Evolutionary conservation across 1,284 basidiomycete genomes (phyloP).

Genomic region (Phaffia rhodozyma): DNA sequence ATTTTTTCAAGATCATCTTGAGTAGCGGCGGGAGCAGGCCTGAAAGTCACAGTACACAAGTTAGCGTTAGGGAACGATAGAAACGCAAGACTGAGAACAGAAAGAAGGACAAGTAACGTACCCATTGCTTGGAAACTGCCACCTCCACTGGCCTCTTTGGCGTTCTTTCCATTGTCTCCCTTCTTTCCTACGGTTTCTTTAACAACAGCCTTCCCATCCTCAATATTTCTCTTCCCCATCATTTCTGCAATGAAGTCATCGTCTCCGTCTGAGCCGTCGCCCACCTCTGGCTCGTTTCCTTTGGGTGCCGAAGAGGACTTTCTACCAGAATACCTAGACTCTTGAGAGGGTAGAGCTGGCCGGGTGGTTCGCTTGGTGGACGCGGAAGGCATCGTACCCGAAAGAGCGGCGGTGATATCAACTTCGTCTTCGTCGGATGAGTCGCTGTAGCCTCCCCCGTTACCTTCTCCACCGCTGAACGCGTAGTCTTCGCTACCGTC

Average conservation of each 20-base stretch:
- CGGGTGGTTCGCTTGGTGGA: constrained; percentile 10
- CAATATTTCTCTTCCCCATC: constrained; percentile 84
- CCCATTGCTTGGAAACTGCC: constrained; percentile 17
- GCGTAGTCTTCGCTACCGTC: constrained; percentile 42
- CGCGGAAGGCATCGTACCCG: neutral
- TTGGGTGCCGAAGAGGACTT: constrained; percentile 2
- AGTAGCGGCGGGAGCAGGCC: constrained; percentile 74
- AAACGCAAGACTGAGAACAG: neutral
- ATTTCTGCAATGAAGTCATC: constrained; percentile 39
- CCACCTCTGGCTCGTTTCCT: constrained; percentile 27
- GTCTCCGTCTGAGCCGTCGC: constrained; percentile 27
- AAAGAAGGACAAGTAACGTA: neutral
- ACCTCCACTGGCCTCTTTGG: constrained; percentile 17
- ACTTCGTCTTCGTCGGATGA: constrained; percentile 19
- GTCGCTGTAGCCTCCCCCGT: constrained; percentile 1
- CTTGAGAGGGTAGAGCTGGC: constrained; percentile 7
- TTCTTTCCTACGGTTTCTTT: constrained; percentile 23
- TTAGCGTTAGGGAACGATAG: neutral
- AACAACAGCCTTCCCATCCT: constrained; percentile 62
- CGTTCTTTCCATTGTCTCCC: constrained; percentile 15
- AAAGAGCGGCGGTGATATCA: constrained; percentile 13
- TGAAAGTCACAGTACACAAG: constrained; percentile 26
- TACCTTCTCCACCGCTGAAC: neutral
- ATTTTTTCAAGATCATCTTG: constrained; percentile 81
- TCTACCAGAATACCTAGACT: neutral